These are phyloP conservation scores for Pseudoperonospora humuli DNA, from an alignment of 352 stramenopile species.

Conservation along the genomic window DNA sequence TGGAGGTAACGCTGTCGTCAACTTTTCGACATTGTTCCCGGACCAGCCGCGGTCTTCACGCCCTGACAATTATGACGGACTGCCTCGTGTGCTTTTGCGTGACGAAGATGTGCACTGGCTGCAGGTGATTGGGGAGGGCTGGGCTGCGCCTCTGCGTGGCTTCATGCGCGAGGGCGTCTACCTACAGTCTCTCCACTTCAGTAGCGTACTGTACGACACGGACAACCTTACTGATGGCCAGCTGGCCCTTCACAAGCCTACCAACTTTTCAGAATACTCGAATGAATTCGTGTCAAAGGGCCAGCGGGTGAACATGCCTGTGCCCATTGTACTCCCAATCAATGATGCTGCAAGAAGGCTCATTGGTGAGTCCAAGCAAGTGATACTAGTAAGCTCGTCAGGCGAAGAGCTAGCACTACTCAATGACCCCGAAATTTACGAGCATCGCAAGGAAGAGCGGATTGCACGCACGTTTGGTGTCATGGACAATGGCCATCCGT, in stretches of 20 bases:
- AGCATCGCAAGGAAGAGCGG: constrained; percentile 97
- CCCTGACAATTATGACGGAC: constrained; percentile 34
- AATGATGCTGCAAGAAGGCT: constrained; percentile 88
- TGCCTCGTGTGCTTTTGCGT: constrained; percentile 91
- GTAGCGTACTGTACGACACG: constrained; percentile 92
- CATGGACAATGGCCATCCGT: constrained; percentile 94
- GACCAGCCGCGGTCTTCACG: constrained; percentile 23
- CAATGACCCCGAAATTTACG: constrained; percentile 91
- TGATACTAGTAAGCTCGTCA: constrained; percentile 92
- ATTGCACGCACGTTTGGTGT: constrained; percentile 96
- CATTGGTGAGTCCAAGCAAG: constrained; percentile 76
- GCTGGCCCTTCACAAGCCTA: constrained; percentile 74
- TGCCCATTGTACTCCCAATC: constrained; percentile 95
- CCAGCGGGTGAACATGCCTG: constrained; percentile 92
- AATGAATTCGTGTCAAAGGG: constrained; percentile 68
- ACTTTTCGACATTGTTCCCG: constrained; percentile 56
- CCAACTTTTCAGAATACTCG: constrained; percentile 91
- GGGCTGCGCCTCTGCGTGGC: constrained; percentile 91
- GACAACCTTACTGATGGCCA: constrained; percentile 91
- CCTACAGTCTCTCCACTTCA: constrained; percentile 96
- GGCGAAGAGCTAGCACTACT: constrained; percentile 92
- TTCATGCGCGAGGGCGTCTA: constrained; percentile 98
- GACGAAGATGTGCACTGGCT: constrained; percentile 98
- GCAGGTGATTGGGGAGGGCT: constrained; percentile 95
- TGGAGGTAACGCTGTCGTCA: constrained; percentile 59